Evolutionary conservation across 225 moss, liverwort and hornwort species (phyloP), one percentile per base, ranked within the genome.

Genomic region (Pseudoscleropodium purum): DNA sequence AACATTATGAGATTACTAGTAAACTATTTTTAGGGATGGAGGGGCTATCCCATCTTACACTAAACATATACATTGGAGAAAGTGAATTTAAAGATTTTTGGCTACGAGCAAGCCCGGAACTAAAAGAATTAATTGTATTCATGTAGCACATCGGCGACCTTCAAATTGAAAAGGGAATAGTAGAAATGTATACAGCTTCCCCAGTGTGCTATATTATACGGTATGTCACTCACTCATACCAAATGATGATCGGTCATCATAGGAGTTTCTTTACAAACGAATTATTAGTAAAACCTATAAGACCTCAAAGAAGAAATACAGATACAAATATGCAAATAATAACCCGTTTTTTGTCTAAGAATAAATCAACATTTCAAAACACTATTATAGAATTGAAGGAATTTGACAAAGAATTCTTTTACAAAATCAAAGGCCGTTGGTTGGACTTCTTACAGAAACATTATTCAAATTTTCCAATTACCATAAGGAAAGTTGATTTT

Each of bases 391-490:
- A 70, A 0, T 7, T n/a, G 13, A 70, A 39, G 24, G 24, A 70
- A 7, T n/a, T 70, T 70, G 24, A 70, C 23, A 70, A 39, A 13
- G 24, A 7, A 70, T 39, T 39, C 2, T 39, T 13, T 24, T 4
- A 70, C 13, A 24, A n/a, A 10, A 70, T 70, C 23, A 70, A n/a
- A 4, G 24, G 39, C 12, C 1, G 3, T 13, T 70, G 70, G 70
- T 70, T n/a, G 0, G 0, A 70, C 11, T 24, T 39, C 3, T 4
- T 70, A 24, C 7, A 13, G 1, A 70, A 39, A 4, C 2, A 3
- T 3, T 24, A 70, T 39, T 0, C 39, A 39, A 70, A 70, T 70
- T 70, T 70, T 24, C 24, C 24, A 70, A 39, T 39, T 39, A 39
- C 70, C 13, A 2, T 70, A 24, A 39, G 18, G 2, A 70, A 24